These are phyloP conservation scores for Pleurotus pulmonarius DNA, from an alignment of 768 basidiomycete genomes.

Conservation along the genomic window DNA sequence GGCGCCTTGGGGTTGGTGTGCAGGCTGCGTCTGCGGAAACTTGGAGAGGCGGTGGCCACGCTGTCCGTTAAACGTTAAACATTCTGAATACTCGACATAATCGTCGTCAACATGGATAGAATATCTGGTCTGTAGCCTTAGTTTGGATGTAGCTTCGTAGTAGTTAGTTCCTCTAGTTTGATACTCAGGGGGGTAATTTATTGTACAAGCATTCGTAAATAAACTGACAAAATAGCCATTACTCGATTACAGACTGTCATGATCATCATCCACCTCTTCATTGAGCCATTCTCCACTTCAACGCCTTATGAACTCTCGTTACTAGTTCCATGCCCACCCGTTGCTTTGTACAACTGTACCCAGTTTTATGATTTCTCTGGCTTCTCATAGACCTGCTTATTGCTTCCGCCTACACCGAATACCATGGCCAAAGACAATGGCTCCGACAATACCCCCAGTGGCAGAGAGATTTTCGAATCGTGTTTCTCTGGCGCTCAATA, in stretches of 20 bases:
- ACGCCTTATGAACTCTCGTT: not conserved
- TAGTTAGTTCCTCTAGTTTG: no score
- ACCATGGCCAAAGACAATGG: constrained; percentile 1
- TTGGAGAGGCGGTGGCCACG: not conserved
- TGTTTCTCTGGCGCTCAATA: constrained; percentile 49
- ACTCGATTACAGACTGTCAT: constrained; percentile 4
- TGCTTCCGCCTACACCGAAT: not conserved
- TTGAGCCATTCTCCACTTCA: not conserved
- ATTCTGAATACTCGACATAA: not conserved
- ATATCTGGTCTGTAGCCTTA: no score
- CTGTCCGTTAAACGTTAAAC: constrained; percentile 2
- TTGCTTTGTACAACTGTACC: not conserved
- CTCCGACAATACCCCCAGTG: constrained; percentile 22
- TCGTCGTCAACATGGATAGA: no score
- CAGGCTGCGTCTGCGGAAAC: not conserved
- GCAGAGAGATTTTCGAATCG: constrained; percentile 51
- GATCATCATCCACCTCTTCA: not conserved
- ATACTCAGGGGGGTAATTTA: not conserved
- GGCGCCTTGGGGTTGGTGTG: not conserved
- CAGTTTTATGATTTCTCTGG: not conserved
- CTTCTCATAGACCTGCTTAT: not conserved
- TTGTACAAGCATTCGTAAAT: constrained; percentile 7
- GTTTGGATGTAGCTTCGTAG: no score
- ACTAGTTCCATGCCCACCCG: not conserved
- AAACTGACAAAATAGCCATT: constrained; percentile 1